Percentiles rank a stretch among this genome's conserved stretches.
phyloP scores from a whole-genome alignment of 2,329 filamentous ascomycete genomes.

The Ilyonectria destructans region DNA sequence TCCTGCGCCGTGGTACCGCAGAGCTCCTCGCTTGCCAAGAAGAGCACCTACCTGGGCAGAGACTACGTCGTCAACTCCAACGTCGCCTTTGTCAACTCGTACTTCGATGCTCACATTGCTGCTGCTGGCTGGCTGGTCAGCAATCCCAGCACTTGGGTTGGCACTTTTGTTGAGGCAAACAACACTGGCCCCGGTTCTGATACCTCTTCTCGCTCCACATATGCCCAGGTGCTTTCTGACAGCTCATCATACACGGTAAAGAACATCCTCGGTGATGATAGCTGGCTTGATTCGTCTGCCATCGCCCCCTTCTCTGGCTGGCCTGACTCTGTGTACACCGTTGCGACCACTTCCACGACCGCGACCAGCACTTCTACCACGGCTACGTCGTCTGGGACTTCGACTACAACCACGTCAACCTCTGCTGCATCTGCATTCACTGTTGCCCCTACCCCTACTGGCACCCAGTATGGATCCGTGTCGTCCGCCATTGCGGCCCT shows the following conservation, averaged over 20 bases:
- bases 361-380: not conserved
- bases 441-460: slow-evolving; percentile 54
- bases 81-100: slow-evolving; percentile 52
- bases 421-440: slow-evolving; percentile 31
- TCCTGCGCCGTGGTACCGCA: slow-evolving; percentile 56
- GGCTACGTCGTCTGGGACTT: not conserved
- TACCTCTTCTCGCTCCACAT: slow-evolving; percentile 43
- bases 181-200: slow-evolving; percentile 52
- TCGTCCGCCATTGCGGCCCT: slow-evolving; percentile 62
- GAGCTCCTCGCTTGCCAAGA: slow-evolving; percentile 44
- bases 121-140: slow-evolving; percentile 48
- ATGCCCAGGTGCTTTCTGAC: slow-evolving; percentile 50
- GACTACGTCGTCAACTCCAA: slow-evolving; percentile 47
- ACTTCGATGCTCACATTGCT: slow-evolving; percentile 48
- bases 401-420: slow-evolving; percentile 27
- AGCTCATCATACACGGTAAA: slow-evolving; percentile 68
- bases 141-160: slow-evolving; percentile 43
- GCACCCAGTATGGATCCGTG: slow-evolving; percentile 59
- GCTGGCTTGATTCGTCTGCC: slow-evolving; percentile 52
- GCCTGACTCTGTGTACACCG: slow-evolving; percentile 49
- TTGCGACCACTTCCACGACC: slow-evolving; percentile 13
- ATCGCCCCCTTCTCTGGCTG: slow-evolving; percentile 50
- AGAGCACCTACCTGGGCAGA: slow-evolving; percentile 48
- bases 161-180: slow-evolving; percentile 52
- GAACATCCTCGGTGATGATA: slow-evolving; percentile 50